Percentiles rank a stretch among this genome's conserved stretches.
phyloP scores from a whole-genome alignment of 1,284 basidiomycete genomes.

The Veloporphyrellus conicus region DNA sequence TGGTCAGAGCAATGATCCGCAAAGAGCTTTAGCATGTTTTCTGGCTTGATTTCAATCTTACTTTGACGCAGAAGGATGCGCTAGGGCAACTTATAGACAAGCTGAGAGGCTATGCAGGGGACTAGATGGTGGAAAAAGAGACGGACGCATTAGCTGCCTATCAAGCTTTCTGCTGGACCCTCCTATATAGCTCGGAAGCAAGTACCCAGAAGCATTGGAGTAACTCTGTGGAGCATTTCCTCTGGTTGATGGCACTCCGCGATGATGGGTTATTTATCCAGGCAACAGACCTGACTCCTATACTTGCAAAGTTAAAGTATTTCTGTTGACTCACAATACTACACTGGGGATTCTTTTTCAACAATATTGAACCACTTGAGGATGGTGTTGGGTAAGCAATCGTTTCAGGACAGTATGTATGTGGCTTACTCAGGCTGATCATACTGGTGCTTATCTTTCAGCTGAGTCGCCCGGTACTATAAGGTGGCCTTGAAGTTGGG shows the following conservation, averaged over 20 bases:
- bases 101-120: background rate
- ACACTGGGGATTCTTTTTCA: conserved; percentile 1
- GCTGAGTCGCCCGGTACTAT: background rate
- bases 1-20: conserved; percentile 7
- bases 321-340: conserved; percentile 2
- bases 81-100: background rate
- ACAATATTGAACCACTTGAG: background rate
- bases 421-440: background rate
- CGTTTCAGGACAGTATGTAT: background rate
- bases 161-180: conserved; percentile 9
- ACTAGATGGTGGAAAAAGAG: background rate
- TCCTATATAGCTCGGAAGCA: background rate
- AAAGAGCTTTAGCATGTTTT: no score
- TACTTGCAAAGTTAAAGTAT: conserved; percentile 12
- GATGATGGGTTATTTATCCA: conserved; percentile 7
- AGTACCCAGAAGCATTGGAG: background rate
- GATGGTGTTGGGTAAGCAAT: background rate
- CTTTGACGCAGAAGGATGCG: background rate
- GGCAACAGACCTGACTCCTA: background rate
- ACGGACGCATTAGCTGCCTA: background rate
- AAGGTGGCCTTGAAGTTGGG: background rate
- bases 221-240: background rate
- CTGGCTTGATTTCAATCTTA: background rate
- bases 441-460: background rate
- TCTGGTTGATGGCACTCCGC: conserved; percentile 11